phyloP scores from a whole-genome alignment of 331 rosid genomes.

The Spiraea crenata region DNA sequence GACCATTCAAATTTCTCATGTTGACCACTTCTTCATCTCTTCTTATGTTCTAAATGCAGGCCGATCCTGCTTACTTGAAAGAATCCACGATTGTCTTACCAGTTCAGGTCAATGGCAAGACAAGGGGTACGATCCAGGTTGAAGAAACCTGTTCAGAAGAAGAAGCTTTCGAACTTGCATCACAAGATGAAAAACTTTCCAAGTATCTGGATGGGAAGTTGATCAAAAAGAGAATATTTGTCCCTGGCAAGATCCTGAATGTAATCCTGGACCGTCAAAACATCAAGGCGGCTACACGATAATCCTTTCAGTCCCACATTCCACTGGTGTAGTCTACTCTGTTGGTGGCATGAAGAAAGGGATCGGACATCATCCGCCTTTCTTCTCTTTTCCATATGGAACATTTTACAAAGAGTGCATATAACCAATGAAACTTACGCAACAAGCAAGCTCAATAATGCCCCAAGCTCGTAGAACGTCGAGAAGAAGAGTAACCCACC shows the following conservation, averaged over 20 bases:
- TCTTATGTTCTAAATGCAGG: conserved; percentile 45
- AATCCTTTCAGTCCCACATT: conserved; percentile 11
- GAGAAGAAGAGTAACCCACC: no score
- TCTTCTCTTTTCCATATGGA: neutral
- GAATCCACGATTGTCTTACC: conserved; percentile 70
- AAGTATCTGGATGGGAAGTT: conserved; percentile 64
- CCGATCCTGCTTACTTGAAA: conserved; percentile 65
- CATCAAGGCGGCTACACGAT: conserved; percentile 46
- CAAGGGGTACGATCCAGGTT: conserved; percentile 86
- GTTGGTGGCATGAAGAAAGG: neutral
- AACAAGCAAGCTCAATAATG: no score
- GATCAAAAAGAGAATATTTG: conserved; percentile 69
- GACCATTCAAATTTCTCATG: no score
- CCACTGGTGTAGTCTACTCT: neutral
- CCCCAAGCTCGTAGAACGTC: no score
- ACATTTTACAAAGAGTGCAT: no score
- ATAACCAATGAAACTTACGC: no score
- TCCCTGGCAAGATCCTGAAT: conserved; percentile 88
- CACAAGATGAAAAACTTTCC: conserved; percentile 67
- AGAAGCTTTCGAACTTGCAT: conserved; percentile 70
- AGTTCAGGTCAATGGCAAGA: conserved; percentile 95
- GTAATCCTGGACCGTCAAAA: conserved; percentile 75
- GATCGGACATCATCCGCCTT: conserved; percentile 4
- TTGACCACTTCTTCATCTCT: neutral
- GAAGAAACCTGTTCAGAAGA: conserved; percentile 88